phyloP scores from a whole-genome alignment of 2,329 filamentous ascomycete species.

The Leptographium procerum region DNA sequence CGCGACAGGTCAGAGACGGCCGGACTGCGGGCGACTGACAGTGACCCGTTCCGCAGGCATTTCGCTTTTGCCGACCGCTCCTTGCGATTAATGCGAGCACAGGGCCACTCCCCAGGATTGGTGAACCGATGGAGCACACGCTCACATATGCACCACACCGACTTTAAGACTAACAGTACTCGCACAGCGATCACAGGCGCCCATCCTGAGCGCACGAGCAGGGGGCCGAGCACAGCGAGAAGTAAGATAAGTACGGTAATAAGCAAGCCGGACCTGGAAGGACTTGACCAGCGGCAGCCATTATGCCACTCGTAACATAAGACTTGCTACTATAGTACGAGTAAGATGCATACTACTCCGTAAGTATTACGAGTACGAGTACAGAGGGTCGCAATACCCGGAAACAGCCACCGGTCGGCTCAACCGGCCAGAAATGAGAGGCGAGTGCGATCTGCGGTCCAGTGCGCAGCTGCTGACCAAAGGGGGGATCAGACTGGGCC shows the following conservation, averaged over 20 bases:
- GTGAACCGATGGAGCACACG: not conserved
- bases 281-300: not conserved
- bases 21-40: not conserved
- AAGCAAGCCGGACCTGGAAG: not conserved
- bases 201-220: not conserved
- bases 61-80: not conserved
- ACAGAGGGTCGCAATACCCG: not conserved
- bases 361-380: not conserved
- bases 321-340: not conserved
- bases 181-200: not conserved
- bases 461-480: not conserved
- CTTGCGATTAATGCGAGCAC: not conserved
- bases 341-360: not conserved
- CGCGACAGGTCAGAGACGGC: not conserved
- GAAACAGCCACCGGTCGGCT: not conserved
- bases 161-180: not conserved
- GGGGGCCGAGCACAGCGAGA: not conserved
- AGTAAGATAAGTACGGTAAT: not conserved
- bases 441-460: not conserved
- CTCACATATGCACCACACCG: not conserved
- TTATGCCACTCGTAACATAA: too few relatives aligned
- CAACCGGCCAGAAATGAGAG: not conserved
- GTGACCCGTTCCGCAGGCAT: not conserved
- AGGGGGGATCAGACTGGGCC: not conserved
- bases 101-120: not conserved